Evolutionary conservation across 108 stramenopile species (phyloP).

Genomic region (Cylindrotheca closterium): DNA sequence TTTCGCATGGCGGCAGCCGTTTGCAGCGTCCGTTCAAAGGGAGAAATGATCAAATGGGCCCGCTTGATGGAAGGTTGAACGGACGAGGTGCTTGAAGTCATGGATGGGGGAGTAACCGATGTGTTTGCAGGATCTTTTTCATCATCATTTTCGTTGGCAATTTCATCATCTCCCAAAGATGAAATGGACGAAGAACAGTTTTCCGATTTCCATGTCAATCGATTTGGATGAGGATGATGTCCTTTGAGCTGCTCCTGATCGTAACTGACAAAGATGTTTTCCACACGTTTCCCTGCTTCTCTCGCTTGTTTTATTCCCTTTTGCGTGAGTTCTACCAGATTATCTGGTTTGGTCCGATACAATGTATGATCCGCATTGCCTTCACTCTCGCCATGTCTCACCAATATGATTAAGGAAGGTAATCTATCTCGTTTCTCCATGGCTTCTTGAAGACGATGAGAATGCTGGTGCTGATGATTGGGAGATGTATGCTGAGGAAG

Average conservation of each 20-base stretch:
- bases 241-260: background rate
- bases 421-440: slow-evolving; percentile 14
- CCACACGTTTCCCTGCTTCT: slow-evolving; percentile 50
- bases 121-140: background rate
- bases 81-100: too few species aligned
- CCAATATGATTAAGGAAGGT: slow-evolving; percentile 34
- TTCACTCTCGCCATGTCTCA: slow-evolving; percentile 41
- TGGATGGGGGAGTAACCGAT: background rate
- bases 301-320: slow-evolving; percentile 51
- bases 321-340: slow-evolving; percentile 44
- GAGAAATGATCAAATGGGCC: slow-evolving; percentile 48
- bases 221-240: too few species aligned
- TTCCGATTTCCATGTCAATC: too few species aligned
- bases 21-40: slow-evolving; percentile 54
- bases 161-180: background rate
- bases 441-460: slow-evolving; percentile 3
- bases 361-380: slow-evolving; percentile 37
- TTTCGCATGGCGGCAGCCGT: slow-evolving; percentile 26
- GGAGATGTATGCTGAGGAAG: too few species aligned
- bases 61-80: slow-evolving; percentile 4
- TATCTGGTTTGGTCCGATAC: slow-evolving; percentile 34
- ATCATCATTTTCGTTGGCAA: slow-evolving; percentile 1
- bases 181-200: too few species aligned
- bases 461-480: too few species aligned
- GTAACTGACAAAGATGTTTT: slow-evolving; percentile 27